Evolutionary conservation across 2,329 filamentous ascomycete species (phyloP), one percentile per base, ranked within the genome.

Genomic region (Penicillium sp.): DNA sequence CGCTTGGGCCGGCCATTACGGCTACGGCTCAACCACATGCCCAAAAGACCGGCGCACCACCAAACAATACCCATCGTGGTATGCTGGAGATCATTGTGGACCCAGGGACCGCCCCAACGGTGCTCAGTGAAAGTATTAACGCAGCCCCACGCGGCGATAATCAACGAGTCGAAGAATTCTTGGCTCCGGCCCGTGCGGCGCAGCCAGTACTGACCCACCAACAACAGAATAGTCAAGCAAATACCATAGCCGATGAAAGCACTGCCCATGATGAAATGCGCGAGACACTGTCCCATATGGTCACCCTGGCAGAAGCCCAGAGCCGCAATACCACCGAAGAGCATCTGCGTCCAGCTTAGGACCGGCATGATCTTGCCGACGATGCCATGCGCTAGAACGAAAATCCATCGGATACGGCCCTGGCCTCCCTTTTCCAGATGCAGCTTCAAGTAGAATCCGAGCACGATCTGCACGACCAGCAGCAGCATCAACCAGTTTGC

Each of bases 61-160:
- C 95, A 99, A 56, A 99, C 88, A 65, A 99, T 88, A n/a, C 95
- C 95, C 94, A 99, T 98, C n/a, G 91, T 92, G 0, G 95, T 99
- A 78, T 99, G 95, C 77, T 99, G 94, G 80, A 97, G 88, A 77
- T 99, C 95, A 73, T 97, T 98, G 78, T 87, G 88, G 56, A 91
- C 92, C 95, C 95, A 99, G 0, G 87, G 85, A 0, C 84, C 84
- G 58, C 95, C 95, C 95, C 95, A 99, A 56, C 91, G 88, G 75
- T 99, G 95, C 78, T 98, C 95, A 19, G 95, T 99, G 70, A 99
- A 98, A 9, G 95, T 98, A 78, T 98, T 99, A 79, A 99, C 89
- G 74, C 92, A 96, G 37, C 94, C 95, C 95, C 95, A 99, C 0
- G 90, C 89, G 1, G 93, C 91, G 73, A 99, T 98, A 69, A 97